Conservation (phyloP, 345 rosid genomes). For the Physaria fendleri region DNA sequence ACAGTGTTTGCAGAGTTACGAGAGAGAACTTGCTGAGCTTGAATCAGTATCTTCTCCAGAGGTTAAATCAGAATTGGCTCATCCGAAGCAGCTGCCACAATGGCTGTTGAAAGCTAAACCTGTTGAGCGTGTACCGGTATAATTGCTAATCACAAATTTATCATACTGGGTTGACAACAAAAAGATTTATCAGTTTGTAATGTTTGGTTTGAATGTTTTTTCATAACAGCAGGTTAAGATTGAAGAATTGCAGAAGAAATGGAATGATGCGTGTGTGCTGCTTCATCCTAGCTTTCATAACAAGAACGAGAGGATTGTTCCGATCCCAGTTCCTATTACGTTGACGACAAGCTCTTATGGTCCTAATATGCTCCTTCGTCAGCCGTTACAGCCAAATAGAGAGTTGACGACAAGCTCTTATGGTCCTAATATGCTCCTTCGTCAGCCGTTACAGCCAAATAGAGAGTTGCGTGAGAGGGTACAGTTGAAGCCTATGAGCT, state of each 20-base stretch:
- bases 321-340: slow-evolving; percentile 36
- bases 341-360: slow-evolving; percentile 40
- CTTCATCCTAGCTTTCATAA: slow-evolving; percentile 65
- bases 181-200: background rate
- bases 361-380: slow-evolving; percentile 48
- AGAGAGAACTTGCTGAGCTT: slow-evolving; percentile 55
- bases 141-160: no score
- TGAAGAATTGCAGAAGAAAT: slow-evolving; percentile 72
- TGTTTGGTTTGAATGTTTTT: background rate
- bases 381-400: slow-evolving; percentile 64
- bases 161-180: no score
- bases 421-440: slow-evolving; percentile 46
- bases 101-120: slow-evolving; percentile 79
- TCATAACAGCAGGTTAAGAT: slow-evolving; percentile 18
- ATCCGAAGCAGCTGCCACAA: slow-evolving; percentile 54
- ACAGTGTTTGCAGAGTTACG: slow-evolving; percentile 55
- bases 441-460: slow-evolving; percentile 49
- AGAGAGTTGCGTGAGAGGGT: slow-evolving; percentile 35
- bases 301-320: slow-evolving; percentile 43
- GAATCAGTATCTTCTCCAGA: slow-evolving; percentile 46
- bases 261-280: slow-evolving; percentile 65
- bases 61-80: slow-evolving; percentile 45
- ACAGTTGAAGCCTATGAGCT: slow-evolving; percentile 31
- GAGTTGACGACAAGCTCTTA: slow-evolving; percentile 38
- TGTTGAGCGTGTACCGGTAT: slow-evolving; percentile 31